Evolutionary conservation across 306 rosid species (phyloP).

Genomic region (Castanea sativa): DNA sequence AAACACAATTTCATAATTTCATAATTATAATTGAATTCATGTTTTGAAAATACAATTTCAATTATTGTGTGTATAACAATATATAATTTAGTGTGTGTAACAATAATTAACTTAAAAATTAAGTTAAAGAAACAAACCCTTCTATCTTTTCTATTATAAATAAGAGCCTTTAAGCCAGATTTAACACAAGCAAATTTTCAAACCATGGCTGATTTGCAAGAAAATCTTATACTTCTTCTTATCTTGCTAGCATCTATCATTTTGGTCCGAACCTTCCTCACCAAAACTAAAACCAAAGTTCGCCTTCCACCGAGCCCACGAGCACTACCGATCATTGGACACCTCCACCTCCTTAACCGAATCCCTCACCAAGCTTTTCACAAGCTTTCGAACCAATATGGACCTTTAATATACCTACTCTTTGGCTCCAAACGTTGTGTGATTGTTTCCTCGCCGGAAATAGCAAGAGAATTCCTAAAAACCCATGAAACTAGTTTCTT

Average conservation of each 20-base stretch:
- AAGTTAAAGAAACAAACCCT: too few relatives aligned
- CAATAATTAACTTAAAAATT: too few relatives aligned
- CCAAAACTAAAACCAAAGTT: conserved; percentile 18
- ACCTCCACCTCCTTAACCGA: conserved; percentile 47
- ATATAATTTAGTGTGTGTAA: too few relatives aligned
- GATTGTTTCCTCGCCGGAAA: conserved; percentile 59
- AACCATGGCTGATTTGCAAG: conserved; percentile 36
- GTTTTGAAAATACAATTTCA: too few relatives aligned
- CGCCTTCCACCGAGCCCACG: conserved; percentile 49
- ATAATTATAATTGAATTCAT: too few relatives aligned
- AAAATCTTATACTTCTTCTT: conserved; percentile 23
- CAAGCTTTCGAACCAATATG: conserved; percentile 52
- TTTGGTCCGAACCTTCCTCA: conserved; percentile 29
- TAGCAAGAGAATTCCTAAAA: conserved; percentile 57
- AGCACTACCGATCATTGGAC: conserved; percentile 62
- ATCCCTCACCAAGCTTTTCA: conserved; percentile 58
- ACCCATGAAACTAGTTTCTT: conserved; percentile 53
- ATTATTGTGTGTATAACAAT: too few relatives aligned
- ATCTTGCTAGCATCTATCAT: conserved; percentile 30
- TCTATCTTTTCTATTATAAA: not conserved
- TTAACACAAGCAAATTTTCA: not conserved
- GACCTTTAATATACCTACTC: conserved; percentile 52
- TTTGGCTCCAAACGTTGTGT: conserved; percentile 57
- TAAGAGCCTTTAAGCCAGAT: not conserved
- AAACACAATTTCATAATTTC: too few relatives aligned